phyloP scores from a whole-genome alignment of 148 eudicot species.

The Selenicereus undatus region DNA sequence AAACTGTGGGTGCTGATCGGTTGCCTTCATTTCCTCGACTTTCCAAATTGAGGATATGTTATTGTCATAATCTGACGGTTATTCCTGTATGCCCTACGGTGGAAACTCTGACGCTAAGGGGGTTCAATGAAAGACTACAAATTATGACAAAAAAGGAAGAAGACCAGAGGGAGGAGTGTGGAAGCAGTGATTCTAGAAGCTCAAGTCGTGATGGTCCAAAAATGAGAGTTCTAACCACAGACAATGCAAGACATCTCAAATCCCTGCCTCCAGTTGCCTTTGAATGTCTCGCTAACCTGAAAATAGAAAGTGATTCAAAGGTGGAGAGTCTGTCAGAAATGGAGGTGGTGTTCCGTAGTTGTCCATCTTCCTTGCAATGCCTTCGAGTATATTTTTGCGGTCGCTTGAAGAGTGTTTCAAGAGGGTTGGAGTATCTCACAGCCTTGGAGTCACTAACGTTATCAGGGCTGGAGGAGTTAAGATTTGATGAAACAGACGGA shows the following conservation, averaged over 20 bases:
- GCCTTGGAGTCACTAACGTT: constrained; percentile 13
- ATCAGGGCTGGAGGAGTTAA: neutral
- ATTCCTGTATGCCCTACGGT: constrained; percentile 16
- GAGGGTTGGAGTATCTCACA: constrained; percentile 23
- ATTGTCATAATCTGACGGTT: neutral
- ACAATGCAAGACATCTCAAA: neutral
- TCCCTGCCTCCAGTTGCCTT: neutral
- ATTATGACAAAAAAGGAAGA: neutral
- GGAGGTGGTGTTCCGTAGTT: neutral
- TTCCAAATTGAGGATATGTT: neutral
- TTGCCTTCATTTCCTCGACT: constrained; percentile 17
- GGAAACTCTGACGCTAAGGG: neutral
- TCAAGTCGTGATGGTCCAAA: neutral
- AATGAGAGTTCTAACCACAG: neutral
- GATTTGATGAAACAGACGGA: neutral
- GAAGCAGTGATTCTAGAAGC: neutral
- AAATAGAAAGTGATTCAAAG: neutral
- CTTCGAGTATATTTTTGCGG: neutral
- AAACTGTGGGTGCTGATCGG: neutral
- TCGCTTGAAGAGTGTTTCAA: neutral
- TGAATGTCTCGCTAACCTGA: neutral
- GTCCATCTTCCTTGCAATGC: constrained; percentile 12
- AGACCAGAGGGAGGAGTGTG: neutral
- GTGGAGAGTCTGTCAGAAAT: neutral
- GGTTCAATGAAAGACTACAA: neutral